phyloP scores from a whole-genome alignment of 139 green algal genomes.

The Chlorella sp. region DNA sequence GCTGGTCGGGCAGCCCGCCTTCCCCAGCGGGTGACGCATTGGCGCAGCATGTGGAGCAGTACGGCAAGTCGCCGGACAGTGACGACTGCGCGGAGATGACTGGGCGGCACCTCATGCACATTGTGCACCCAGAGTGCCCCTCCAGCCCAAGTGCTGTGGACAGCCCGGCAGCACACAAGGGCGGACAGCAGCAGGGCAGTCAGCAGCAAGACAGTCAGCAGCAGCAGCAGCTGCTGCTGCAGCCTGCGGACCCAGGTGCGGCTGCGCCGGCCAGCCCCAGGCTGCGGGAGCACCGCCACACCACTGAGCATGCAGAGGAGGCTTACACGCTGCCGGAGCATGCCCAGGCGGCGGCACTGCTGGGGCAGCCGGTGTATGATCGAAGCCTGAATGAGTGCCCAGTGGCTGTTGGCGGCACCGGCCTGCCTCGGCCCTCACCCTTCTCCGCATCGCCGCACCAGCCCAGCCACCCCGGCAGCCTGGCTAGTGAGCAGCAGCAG shows the following conservation, averaged over 20 bases:
- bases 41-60: not conserved
- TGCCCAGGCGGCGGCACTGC: conserved; percentile 26
- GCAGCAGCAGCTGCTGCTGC: not conserved
- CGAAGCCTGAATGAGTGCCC: not conserved
- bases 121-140: not conserved
- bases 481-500: not conserved
- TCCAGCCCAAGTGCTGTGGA: not conserved
- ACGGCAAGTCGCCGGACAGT: conserved; percentile 22
- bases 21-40: not conserved
- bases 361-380: conserved; percentile 26
- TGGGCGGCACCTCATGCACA: conserved; percentile 18
- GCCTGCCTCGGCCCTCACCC: conserved; percentile 4
- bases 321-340: not conserved
- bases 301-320: not conserved
- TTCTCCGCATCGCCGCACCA: conserved; percentile 17
- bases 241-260: not conserved
- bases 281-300: not conserved
- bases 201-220: not conserved
- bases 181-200: too few relatives aligned
- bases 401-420: not conserved
- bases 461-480: not conserved
- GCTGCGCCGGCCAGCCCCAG: not conserved
- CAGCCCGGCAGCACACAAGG: not conserved
- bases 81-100: conserved; percentile 27
- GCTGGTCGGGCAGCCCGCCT: not conserved